Base-by-base conservation (phyloP, 169 alveolate species). In the Plasmodium gaboni region DNA sequence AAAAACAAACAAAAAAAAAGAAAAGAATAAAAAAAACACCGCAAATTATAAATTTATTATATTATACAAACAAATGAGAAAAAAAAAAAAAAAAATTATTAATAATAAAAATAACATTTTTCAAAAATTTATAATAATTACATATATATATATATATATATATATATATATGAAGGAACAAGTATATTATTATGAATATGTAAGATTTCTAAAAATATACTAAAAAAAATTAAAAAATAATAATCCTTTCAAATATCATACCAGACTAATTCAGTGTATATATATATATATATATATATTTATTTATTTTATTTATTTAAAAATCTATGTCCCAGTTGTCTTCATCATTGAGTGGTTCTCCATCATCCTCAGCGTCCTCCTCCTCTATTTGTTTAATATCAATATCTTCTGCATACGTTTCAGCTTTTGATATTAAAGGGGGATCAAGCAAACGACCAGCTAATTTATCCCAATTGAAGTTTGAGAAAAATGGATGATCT, bases 391-490 rank as follows among this genome's bases (percentile, higher is more conserved):
- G 91, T 50, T 83, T 83, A 50, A 83, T 57, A 32, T 83, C 91
- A 24, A 83, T 83, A 28, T 83, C 91, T 67, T 83, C 91, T n/a
- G 91, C 91, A 60, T 96, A 95, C 8, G 88, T 88, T 93, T 95
- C 98, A 2, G 93, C 95, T 19, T 95, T 89, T 9, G 98, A 97
- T 10, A 95, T 74, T 48, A 95, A 94, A 9, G 98, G 98, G 1
- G 98, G 98, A 12, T 93, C 83, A 28, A 95, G 78, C 7, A 87
- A 94, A 22, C 98, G 94, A 0, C 98, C 97, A 32, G 97, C 91
- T 63, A 97, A 69, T 74, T 94, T 91, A 80, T 97, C 98, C 97
- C 98, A 97, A 89, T 95, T 95, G 67, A 97, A 97, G 78, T 93
- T 96, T 74, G 88, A 19, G 70, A 94, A 95, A 65, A 93, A 95